Evolutionary conservation across 1,284 basidiomycete species (phyloP), one percentile per base, ranked within the genome.

Genomic region (Trichosporon ovoides): DNA sequence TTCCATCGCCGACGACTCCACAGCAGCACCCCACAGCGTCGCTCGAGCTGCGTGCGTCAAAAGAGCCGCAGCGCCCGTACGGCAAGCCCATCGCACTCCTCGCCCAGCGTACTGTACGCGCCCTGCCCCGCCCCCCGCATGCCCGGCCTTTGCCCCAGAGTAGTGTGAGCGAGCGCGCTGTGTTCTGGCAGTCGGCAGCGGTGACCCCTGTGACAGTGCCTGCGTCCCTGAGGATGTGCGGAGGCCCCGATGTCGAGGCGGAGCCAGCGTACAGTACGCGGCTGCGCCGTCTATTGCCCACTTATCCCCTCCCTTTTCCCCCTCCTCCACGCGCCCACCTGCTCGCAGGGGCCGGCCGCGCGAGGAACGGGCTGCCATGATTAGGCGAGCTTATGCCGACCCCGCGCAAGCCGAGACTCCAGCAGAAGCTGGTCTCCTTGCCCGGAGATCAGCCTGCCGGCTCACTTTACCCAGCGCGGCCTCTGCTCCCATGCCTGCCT

Each of bases 121-220:
- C 28, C 28, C 5, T 31, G 5, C 28, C 28, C 28, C 28, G 28
- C 5, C 28, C 4, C 28, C 28, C 4, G 28, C 28, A 31, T 31
- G 9, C 28, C 40, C 40, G 40, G 40, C 28, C 40, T 24, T 20
- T 24, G 22, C 40, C 22, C 13, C 18, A 22, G 34, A 35, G 34
- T 7, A 35, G 7, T 9, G 19, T 12, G 38, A 16, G 4, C 7
- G 13, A 6, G n/a, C 13, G 38, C n/a, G 22, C 13, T 46, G 40
- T 28, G 13, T 12, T 7, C 24, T 20, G 43, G 22, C 43, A 7
- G 24, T 24, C 43, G 24, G 22, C 43, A 48, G n/a, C 43, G 28
- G 28, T 48, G 43, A 48, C 43, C 43, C 43, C 43, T 48, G 43
- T 48, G 43, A 48, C 43, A n/a, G 43, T 48, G 43, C 24, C 43